Conservation (phyloP, 176 grass and related monocot genomes). For the Rhynchospora breviuscula region DNA sequence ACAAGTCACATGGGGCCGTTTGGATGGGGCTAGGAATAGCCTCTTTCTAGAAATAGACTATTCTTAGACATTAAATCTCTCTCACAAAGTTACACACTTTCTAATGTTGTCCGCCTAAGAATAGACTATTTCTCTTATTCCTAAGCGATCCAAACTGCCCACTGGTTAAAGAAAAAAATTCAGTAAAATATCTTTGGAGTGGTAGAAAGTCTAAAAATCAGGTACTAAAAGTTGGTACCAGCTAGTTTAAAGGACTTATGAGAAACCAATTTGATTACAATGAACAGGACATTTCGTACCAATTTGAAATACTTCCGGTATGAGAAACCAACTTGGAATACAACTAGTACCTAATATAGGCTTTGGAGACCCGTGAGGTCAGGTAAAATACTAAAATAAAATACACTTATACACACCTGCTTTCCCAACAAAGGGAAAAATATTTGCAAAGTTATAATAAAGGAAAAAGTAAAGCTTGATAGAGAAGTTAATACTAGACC, state of each 20-base stretch:
- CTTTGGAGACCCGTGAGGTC: not conserved
- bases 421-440: not conserved
- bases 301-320: not conserved
- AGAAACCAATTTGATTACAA: conserved; percentile 2
- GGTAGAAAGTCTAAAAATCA: not conserved
- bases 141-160: no score
- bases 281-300: not conserved
- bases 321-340: not conserved
- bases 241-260: not conserved
- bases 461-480: conserved; percentile 1
- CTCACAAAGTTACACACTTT: no score
- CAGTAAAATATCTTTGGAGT: not conserved
- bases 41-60: no score
- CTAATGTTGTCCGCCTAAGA: no score
- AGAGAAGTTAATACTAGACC: not conserved
- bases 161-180: not conserved
- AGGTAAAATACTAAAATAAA: not conserved
- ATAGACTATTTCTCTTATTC: no score
- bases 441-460: not conserved
- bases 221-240: not conserved
- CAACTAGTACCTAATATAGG: not conserved
- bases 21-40: no score
- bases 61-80: no score
- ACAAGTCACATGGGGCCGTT: not conserved
- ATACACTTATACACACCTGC: not conserved